Percentiles rank a stretch among this genome's conserved stretches.
These are phyloP conservation scores for Mycena galopus DNA, from an alignment of 768 basidiomycete genomes.

Conservation along the genomic window DNA sequence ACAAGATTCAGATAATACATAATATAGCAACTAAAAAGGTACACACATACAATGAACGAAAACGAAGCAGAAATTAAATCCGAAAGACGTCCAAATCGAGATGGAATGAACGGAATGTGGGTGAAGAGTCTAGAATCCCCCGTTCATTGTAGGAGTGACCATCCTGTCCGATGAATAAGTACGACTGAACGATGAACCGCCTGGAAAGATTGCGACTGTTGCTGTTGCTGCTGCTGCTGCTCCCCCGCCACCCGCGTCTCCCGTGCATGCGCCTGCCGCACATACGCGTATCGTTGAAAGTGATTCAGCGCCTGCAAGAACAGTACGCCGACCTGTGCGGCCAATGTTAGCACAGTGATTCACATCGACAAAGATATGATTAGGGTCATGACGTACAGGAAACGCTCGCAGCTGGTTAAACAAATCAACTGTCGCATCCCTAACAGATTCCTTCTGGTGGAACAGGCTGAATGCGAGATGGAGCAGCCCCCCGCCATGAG, in stretches of 20 bases:
- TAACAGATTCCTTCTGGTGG: slow-evolving; percentile 83
- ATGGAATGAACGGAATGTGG: not conserved
- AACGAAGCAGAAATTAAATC: not conserved
- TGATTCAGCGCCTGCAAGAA: slow-evolving; percentile 87
- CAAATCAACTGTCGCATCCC: slow-evolving; percentile 85
- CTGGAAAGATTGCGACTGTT: slow-evolving; percentile 21
- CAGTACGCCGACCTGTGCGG: slow-evolving; percentile 77
- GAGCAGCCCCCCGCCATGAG: slow-evolving; percentile 84
- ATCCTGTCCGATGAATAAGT: slow-evolving; percentile 21
- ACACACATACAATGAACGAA: slow-evolving; percentile 18
- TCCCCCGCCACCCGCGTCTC: slow-evolving; percentile 58
- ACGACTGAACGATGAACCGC: slow-evolving; percentile 19
- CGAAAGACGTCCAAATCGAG: not conserved
- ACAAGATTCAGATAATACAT: slow-evolving; percentile 1
- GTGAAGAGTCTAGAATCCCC: slow-evolving; percentile 19
- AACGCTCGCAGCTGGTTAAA: slow-evolving; percentile 84
- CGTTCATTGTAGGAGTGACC: slow-evolving; percentile 28
- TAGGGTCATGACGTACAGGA: slow-evolving; percentile 67
- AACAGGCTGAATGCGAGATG: slow-evolving; percentile 92
- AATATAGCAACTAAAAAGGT: slow-evolving; percentile 16
- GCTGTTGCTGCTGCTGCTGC: slow-evolving; percentile 38
- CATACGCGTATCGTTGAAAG: slow-evolving; percentile 91
- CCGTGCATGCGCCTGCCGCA: slow-evolving; percentile 81
- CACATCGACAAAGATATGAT: not conserved
- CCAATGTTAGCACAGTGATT: slow-evolving; percentile 12